Evolutionary conservation across 495 filamentous ascomycete genomes (phyloP), one percentile per base, ranked within the genome.

Genomic region (Hypoxylon trugodes): DNA sequence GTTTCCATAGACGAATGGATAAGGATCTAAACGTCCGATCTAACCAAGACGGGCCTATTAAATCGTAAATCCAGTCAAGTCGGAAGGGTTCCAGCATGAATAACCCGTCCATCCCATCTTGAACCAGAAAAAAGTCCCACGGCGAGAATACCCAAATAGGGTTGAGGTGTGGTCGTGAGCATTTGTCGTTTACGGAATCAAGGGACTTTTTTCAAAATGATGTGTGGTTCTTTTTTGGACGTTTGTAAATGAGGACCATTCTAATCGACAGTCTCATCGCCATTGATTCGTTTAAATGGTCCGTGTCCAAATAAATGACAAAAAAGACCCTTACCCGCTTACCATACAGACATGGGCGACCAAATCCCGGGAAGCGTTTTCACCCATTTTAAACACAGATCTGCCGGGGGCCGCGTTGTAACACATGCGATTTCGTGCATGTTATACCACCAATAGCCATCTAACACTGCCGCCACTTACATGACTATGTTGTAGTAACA

Each of bases 141-240:
- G 35, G 42, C 19, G 15, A 32, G 28, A 43, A 10, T 56, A 16
- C 21, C 38, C 51, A 25, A 30, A 45, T 51, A 8, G 35, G 45
- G 59, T 45, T 50, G 57, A 46, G 37, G n/a, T n/a, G n/a, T n/a
- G n/a, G n/a, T n/a, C n/a, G n/a, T 30, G 15, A 19, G 24, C 19
- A 41, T 37, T 58, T 19, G 51, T 56, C 51, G 51, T 57, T 56
- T 63, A 45, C 22, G 59, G 59, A 63, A 63, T 51, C 56, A 16
- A 1, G 59, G 59, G 59, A 63, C 59, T 63, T 63, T 63, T 55
- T 45, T 26, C n/a, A n/a, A n/a, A n/a, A n/a, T n/a, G n/a, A n/a
- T n/a, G n/a, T n/a, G n/a, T n/a, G n/a, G n/a, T 26, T 43, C 16
- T 42, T 19, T 43, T 45, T 24, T 30, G 6, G 22, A 9, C 3